Percentiles rank a stretch among this genome's conserved stretches.
Conservation (phyloP, 495 filamentous ascomycete species). For the Xylona heveae region DNA sequence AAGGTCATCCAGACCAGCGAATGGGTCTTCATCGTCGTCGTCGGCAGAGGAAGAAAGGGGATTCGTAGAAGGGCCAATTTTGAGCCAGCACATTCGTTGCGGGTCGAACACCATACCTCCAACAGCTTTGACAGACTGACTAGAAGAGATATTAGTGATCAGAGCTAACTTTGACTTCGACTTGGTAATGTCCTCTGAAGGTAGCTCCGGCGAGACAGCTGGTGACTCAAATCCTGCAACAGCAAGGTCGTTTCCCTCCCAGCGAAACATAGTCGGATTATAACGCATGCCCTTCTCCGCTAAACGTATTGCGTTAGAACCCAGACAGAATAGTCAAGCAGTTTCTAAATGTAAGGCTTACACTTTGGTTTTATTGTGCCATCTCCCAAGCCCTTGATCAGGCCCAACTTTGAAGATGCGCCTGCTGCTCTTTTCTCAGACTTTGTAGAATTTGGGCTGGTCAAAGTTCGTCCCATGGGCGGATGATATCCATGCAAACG, state of each 20-base stretch:
- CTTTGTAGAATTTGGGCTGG: neutral
- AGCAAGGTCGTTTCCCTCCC: slow-evolving; percentile 91
- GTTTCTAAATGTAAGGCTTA: slow-evolving; percentile 20
- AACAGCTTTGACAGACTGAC: slow-evolving; percentile 69
- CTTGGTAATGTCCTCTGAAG: slow-evolving; percentile 4
- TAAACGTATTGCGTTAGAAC: slow-evolving; percentile 11
- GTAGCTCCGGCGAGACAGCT: slow-evolving; percentile 4
- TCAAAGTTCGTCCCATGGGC: neutral
- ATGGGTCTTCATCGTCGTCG: slow-evolving; percentile 53
- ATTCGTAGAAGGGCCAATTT: slow-evolving; percentile 27
- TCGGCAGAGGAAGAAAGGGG: slow-evolving; percentile 8
- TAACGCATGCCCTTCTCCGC: slow-evolving; percentile 89
- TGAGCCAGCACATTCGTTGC: slow-evolving; percentile 86
- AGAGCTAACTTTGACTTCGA: slow-evolving; percentile 39
- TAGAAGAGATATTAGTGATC: slow-evolving; percentile 61
- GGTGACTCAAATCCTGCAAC: slow-evolving; percentile 48
- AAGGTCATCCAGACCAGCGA: slow-evolving; percentile 53
- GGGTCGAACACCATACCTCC: slow-evolving; percentile 97
- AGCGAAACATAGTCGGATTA: slow-evolving; percentile 62
- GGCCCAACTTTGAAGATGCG: slow-evolving; percentile 37
- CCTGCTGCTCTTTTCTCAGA: slow-evolving; percentile 27
- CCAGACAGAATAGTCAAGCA: neutral
- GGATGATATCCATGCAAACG: slow-evolving; percentile 14
- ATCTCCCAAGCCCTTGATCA: slow-evolving; percentile 50
- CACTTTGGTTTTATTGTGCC: slow-evolving; percentile 40